A percentile compares a stretch with the other conserved stretches of the same genome.
phyloP scores from a whole-genome alignment of 2,329 filamentous ascomycete species.

The Colletotrichum tanaceti region DNA sequence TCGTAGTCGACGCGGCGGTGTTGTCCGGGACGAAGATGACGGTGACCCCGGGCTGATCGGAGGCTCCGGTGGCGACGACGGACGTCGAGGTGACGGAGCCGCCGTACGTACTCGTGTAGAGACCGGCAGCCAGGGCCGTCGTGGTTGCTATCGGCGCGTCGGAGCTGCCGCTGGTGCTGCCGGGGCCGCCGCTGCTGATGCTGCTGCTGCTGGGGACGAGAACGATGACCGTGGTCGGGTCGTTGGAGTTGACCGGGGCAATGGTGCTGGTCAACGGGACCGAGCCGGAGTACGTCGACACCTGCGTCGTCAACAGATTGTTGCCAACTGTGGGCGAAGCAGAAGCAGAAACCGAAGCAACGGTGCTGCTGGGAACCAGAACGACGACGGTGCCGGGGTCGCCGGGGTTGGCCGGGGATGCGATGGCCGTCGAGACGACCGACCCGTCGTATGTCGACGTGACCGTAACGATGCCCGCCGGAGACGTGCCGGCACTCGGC shows the following conservation, averaged over 20 bases:
- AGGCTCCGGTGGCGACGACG: background rate
- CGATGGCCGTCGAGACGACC: slow-evolving; percentile 18
- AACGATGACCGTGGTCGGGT: slow-evolving; percentile 28
- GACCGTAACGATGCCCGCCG: slow-evolving; percentile 5
- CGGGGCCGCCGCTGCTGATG: too few relatives aligned
- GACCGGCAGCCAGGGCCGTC: slow-evolving; percentile 16
- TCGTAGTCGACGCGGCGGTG: background rate
- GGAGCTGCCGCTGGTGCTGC: too few relatives aligned
- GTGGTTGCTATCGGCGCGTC: too few relatives aligned
- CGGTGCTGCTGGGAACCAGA: slow-evolving; percentile 14
- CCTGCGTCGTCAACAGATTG: slow-evolving; percentile 17
- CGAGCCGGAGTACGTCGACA: slow-evolving; percentile 30
- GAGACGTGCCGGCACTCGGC: background rate
- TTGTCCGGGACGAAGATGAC: slow-evolving; percentile 21
- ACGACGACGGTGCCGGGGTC: slow-evolving; percentile 32
- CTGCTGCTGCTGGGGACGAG: slow-evolving; percentile 28
- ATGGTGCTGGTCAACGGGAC: slow-evolving; percentile 29
- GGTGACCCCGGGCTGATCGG: slow-evolving; percentile 14
- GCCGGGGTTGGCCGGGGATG: slow-evolving; percentile 31
- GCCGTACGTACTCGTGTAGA: slow-evolving; percentile 30
- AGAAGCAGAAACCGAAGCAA: too few relatives aligned
- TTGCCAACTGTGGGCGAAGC: background rate
- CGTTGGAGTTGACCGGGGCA: slow-evolving; percentile 24
- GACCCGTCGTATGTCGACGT: slow-evolving; percentile 31
- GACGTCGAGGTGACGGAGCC: slow-evolving; percentile 28